phyloP scores from a whole-genome alignment of 192 early-diverging fungal genomes.

The Coemansia sp. region DNA sequence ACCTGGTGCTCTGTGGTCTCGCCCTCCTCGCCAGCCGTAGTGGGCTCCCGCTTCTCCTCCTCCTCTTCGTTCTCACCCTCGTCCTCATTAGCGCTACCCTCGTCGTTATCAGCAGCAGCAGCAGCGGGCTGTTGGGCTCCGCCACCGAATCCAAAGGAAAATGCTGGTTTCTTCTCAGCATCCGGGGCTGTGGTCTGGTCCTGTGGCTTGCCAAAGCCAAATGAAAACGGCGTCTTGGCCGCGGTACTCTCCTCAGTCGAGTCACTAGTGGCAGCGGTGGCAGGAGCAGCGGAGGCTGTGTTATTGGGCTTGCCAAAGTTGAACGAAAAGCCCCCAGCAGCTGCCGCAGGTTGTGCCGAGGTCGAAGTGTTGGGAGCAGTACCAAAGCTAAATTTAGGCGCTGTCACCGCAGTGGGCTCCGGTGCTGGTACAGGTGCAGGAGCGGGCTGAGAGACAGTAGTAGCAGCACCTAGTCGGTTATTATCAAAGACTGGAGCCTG shows the following conservation, averaged over 20 bases:
- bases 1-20: slow-evolving; percentile 46
- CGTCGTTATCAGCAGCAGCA: slow-evolving; percentile 1
- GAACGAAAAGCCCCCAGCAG: slow-evolving; percentile 27
- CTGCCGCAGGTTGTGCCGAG: slow-evolving; percentile 1
- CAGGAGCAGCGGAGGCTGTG: slow-evolving; percentile 8
- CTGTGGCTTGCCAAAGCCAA: slow-evolving; percentile 26
- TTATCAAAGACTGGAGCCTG: slow-evolving; percentile 8
- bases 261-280: neutral
- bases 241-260: neutral
- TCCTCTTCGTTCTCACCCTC: slow-evolving; percentile 12
- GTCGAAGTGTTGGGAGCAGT: slow-evolving; percentile 5
- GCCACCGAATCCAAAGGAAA: slow-evolving; percentile 47
- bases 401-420: no score
- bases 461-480: neutral
- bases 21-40: slow-evolving; percentile 53
- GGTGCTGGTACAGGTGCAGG: neutral
- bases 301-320: slow-evolving; percentile 26
- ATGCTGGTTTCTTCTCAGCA: slow-evolving; percentile 23
- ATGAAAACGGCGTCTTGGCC: slow-evolving; percentile 43
- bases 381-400: slow-evolving; percentile 14
- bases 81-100: slow-evolving; percentile 5
- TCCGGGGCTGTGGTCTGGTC: neutral
- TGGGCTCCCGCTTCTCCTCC: slow-evolving; percentile 21
- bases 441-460: neutral
- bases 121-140: slow-evolving; percentile 6